These are phyloP conservation scores for Syncephalastrum contaminatum DNA, from an alignment of 371 early-diverging fungal species.

Conservation along the genomic window DNA sequence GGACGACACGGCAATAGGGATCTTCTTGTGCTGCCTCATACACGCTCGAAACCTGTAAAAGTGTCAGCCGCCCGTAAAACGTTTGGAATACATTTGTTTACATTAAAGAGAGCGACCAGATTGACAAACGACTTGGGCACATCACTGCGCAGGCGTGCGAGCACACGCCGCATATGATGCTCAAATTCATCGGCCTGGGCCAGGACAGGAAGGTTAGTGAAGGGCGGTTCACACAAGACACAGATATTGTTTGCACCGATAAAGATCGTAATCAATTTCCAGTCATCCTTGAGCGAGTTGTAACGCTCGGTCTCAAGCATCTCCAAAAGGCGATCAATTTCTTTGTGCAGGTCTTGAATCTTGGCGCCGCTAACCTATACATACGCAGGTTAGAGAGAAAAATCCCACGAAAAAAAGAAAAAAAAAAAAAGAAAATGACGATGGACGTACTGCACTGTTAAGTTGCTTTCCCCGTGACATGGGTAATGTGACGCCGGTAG, in stretches of 20 bases:
- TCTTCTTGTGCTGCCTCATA: conserved; percentile 59
- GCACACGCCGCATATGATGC: conserved; percentile 31
- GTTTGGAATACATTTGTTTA: conserved; percentile 16
- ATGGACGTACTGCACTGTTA: conserved; percentile 60
- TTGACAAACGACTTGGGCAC: conserved; percentile 57
- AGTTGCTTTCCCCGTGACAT: conserved; percentile 56
- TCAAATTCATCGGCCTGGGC: conserved; percentile 55
- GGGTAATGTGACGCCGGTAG: conserved; percentile 54
- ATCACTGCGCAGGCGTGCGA: conserved; percentile 39
- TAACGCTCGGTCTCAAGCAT: conserved; percentile 20
- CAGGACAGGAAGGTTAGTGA: conserved; percentile 31
- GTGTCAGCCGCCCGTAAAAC: not conserved
- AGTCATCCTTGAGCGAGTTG: conserved; percentile 41
- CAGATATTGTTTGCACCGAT: conserved; percentile 75
- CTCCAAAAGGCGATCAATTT: conserved; percentile 28
- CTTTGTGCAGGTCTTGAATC: conserved; percentile 31
- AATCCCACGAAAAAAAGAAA: not conserved
- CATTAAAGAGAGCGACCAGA: conserved; percentile 59
- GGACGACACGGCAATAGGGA: conserved; percentile 55
- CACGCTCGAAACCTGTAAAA: conserved; percentile 45
- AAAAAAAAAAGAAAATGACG: not conserved
- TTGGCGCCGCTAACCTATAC: conserved; percentile 58
- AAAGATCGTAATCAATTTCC: conserved; percentile 67
- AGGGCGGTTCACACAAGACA: conserved; percentile 45
- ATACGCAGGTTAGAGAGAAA: not conserved